Percentiles rank a stretch among this genome's conserved stretches.
Conservation (phyloP, 768 basidiomycete species). For the Boletus huronensis region DNA sequence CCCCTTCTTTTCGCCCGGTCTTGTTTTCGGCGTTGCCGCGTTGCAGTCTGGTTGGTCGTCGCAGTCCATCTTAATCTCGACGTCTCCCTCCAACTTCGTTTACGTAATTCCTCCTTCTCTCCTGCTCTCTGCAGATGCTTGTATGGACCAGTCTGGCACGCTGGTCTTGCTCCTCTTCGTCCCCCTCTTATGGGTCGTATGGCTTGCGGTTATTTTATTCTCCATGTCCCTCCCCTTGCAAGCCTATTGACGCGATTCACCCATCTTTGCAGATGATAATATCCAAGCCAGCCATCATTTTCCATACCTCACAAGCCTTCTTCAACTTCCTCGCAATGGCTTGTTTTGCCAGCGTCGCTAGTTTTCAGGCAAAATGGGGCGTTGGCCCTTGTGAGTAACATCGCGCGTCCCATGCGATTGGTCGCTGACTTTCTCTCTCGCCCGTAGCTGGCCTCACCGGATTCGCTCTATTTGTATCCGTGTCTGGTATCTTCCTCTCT, state of each 20-base stretch:
- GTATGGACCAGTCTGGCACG: slow-evolving; percentile 41
- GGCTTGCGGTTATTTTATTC: slow-evolving; percentile 59
- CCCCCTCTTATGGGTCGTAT: slow-evolving; percentile 60
- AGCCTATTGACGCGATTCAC: slow-evolving; percentile 15
- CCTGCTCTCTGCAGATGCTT: slow-evolving; percentile 30
- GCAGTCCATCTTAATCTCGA: slow-evolving; percentile 21
- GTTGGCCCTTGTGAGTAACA: slow-evolving; percentile 78
- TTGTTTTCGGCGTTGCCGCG: slow-evolving; percentile 5
- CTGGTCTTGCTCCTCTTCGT: slow-evolving; percentile 64
- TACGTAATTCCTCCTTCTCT: slow-evolving; percentile 32
- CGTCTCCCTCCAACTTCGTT: slow-evolving; percentile 20
- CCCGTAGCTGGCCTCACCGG: slow-evolving; percentile 76
- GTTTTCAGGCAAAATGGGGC: slow-evolving; percentile 81
- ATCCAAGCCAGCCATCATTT: slow-evolving; percentile 76
- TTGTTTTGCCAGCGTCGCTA: slow-evolving; percentile 85
- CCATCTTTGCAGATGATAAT: slow-evolving; percentile 68
- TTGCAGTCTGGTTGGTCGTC: slow-evolving; percentile 15
- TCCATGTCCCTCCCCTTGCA: slow-evolving; percentile 2
- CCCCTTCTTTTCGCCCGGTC: not conserved
- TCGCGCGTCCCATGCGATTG: not conserved
- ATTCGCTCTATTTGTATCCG: slow-evolving; percentile 78
- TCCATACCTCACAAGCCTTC: slow-evolving; percentile 76
- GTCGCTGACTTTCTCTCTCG: slow-evolving; percentile 12
- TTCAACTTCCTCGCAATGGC: slow-evolving; percentile 93
- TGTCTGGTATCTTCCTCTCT: slow-evolving; percentile 70